These are phyloP conservation scores for Huntiella decipiens DNA, from an alignment of 2,329 filamentous ascomycete species.

Conservation along the genomic window DNA sequence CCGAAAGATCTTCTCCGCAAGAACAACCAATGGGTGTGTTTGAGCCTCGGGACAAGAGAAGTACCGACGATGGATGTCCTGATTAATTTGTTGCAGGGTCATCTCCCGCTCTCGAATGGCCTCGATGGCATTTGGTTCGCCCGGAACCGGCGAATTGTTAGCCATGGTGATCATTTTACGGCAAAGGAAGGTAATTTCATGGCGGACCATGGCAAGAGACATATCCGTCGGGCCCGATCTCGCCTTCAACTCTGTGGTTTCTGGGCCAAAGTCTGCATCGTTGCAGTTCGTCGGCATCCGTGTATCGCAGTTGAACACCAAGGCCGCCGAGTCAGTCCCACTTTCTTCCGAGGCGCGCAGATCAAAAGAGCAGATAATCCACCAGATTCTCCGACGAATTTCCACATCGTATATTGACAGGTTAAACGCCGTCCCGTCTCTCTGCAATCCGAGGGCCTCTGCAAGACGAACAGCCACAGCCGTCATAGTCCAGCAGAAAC, in stretches of 20 bases:
- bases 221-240: slow-evolving; percentile 33
- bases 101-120: slow-evolving; percentile 8
- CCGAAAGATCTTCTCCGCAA: slow-evolving; percentile 46
- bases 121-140: slow-evolving; percentile 8
- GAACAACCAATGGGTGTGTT: slow-evolving; percentile 39
- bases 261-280: slow-evolving; percentile 27
- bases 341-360: slow-evolving; percentile 34
- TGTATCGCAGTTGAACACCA: slow-evolving; percentile 26
- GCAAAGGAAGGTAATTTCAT: slow-evolving; percentile 23
- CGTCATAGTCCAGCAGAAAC: slow-evolving; percentile 41
- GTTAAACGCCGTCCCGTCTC: slow-evolving; percentile 31
- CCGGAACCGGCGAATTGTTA: slow-evolving; percentile 5
- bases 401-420: slow-evolving; percentile 40
- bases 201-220: slow-evolving; percentile 29
- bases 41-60: slow-evolving; percentile 30
- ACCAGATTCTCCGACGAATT: slow-evolving; percentile 42
- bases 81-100: slow-evolving; percentile 21
- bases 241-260: slow-evolving; percentile 29
- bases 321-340: slow-evolving; percentile 21
- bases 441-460: slow-evolving; percentile 41
- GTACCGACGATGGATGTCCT: slow-evolving; percentile 35
- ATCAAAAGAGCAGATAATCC: slow-evolving; percentile 39
- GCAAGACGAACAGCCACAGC: slow-evolving; percentile 39
- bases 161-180: slow-evolving; percentile 14
- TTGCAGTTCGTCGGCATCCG: slow-evolving; percentile 31